phyloP scores from a whole-genome alignment of 2,329 filamentous ascomycete species.

The Aureobasidium sp. region DNA sequence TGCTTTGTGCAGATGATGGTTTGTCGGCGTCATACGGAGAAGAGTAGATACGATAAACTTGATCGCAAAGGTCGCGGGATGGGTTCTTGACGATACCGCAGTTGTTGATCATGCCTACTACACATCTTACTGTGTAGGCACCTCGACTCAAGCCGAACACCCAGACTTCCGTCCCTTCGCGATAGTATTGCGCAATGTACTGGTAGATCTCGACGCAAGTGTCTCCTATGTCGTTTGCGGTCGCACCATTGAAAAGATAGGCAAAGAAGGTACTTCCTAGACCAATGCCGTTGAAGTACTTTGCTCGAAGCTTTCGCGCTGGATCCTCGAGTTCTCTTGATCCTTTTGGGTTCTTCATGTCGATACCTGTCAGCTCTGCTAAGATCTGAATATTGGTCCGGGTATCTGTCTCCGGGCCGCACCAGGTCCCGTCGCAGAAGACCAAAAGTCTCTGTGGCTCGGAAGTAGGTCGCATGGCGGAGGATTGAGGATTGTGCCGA shows the following conservation, averaged over 20 bases:
- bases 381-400: slow-evolving; percentile 29
- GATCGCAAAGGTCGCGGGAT: slow-evolving; percentile 23
- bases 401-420: slow-evolving; percentile 30
- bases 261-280: slow-evolving; percentile 30
- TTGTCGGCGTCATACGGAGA: slow-evolving; percentile 25
- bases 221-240: slow-evolving; percentile 29
- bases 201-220: slow-evolving; percentile 31
- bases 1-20: slow-evolving; percentile 24
- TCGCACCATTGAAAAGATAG: slow-evolving; percentile 33
- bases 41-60: slow-evolving; percentile 30
- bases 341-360: slow-evolving; percentile 19
- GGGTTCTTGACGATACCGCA: slow-evolving; percentile 23
- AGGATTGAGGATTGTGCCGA: too few species aligned
- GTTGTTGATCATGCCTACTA: slow-evolving; percentile 34
- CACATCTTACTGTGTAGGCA: slow-evolving; percentile 35
- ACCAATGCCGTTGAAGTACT: slow-evolving; percentile 33
- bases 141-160: slow-evolving; percentile 37
- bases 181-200: slow-evolving; percentile 32
- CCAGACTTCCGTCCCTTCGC: slow-evolving; percentile 29
- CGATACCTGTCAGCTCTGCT: slow-evolving; percentile 28
- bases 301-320: slow-evolving; percentile 24
- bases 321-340: slow-evolving; percentile 23
- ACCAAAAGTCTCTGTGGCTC: slow-evolving; percentile 7
- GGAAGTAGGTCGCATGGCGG: neutral
- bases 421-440: slow-evolving; percentile 20